Evolutionary conservation across 2,329 filamentous ascomycete species (phyloP).

Genomic region (Bipolaris zeicola): DNA sequence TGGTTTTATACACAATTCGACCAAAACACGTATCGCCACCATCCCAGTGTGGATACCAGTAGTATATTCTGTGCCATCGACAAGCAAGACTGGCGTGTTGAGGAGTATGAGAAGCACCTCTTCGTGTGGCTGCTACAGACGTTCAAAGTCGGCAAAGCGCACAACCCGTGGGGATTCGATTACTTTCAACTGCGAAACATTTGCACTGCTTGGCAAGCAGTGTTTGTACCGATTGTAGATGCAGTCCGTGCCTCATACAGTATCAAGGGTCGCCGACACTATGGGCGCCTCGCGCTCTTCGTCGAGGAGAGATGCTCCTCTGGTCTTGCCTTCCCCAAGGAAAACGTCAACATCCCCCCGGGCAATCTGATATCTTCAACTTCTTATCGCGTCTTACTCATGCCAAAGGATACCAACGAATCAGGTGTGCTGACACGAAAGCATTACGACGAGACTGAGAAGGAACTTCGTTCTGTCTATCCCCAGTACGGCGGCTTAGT

Average conservation of each 20-base stretch:
- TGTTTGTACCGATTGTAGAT: conserved; percentile 41
- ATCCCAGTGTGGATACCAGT: conserved; percentile 27
- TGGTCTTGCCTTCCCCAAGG: conserved; percentile 40
- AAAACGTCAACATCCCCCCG: conserved; percentile 25
- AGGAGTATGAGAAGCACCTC: conserved; percentile 41
- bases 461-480: conserved; percentile 36
- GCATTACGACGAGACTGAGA: conserved; percentile 35
- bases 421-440: conserved; percentile 21
- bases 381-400: conserved; percentile 29
- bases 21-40: conserved; percentile 34
- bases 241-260: conserved; percentile 38
- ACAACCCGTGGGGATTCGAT: conserved; percentile 32
- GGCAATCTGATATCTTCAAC: conserved; percentile 23
- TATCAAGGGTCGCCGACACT: conserved; percentile 32
- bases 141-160: conserved; percentile 39
- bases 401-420: conserved; percentile 7
- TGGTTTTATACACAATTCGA: conserved; percentile 44
- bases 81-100: conserved; percentile 33
- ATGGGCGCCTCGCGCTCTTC: conserved; percentile 41
- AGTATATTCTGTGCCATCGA: conserved; percentile 28
- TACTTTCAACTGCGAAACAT: conserved; percentile 39
- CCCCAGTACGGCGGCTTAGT: conserved; percentile 40
- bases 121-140: conserved; percentile 42
- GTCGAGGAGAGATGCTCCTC: conserved; percentile 37
- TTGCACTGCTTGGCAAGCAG: conserved; percentile 35